Evolutionary conservation across 139 green algal species (phyloP).

Genomic region (Gonium pectorale): DNA sequence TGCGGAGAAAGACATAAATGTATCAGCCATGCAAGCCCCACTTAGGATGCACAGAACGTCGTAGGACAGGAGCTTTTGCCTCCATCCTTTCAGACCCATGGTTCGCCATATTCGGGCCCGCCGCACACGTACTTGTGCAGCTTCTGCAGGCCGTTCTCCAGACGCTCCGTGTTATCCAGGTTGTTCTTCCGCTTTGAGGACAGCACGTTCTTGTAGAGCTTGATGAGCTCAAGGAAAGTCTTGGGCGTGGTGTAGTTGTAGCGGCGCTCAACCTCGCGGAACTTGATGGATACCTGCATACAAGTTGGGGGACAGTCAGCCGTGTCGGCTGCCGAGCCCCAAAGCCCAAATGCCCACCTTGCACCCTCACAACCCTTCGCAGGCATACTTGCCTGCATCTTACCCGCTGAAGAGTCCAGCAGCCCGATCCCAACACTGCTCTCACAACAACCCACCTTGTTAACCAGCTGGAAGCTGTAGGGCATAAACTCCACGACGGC

Average conservation of each 20-base stretch:
- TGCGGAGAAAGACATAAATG: too few species aligned
- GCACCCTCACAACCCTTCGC: too few species aligned
- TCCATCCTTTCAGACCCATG: too few species aligned
- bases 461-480: conserved; percentile 85
- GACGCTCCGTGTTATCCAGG: conserved; percentile 69
- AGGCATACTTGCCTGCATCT: too few species aligned
- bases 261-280: conserved; percentile 78
- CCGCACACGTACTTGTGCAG: conserved; percentile 82
- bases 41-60: too few species aligned
- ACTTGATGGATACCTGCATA: conserved; percentile 63
- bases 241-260: conserved; percentile 93
- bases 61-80: too few species aligned
- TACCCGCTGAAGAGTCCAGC: too few species aligned
- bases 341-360: too few species aligned
- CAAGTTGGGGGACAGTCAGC: neutral
- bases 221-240: conserved; percentile 92
- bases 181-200: conserved; percentile 70
- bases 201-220: conserved; percentile 91
- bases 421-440: neutral
- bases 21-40: too few species aligned
- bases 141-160: conserved; percentile 89
- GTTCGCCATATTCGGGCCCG: too few species aligned
- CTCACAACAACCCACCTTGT: conserved; percentile 70
- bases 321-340: too few species aligned
- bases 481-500: conserved; percentile 91